Conservation (phyloP, 1,284 basidiomycete genomes). For the Mycena sp. region DNA sequence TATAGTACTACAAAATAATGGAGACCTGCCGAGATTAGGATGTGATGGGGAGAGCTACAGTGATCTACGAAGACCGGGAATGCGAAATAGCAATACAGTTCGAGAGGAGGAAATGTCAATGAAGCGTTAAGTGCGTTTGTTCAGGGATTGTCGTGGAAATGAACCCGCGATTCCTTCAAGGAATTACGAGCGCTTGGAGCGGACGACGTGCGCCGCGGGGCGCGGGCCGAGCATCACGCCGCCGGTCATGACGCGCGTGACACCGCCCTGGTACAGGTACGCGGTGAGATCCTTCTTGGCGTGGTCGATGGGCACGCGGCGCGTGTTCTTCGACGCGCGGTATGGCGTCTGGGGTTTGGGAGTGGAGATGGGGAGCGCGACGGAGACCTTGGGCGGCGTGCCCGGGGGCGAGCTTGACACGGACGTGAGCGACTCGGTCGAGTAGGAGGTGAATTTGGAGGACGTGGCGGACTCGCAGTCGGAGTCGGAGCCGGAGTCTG, state of each 20-base stretch:
- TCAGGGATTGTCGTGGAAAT: too few relatives aligned
- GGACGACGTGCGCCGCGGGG: slow-evolving; percentile 2
- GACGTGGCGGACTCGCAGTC: slow-evolving; percentile 11
- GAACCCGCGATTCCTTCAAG: too few relatives aligned
- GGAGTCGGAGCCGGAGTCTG: neutral
- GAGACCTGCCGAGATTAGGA: too few relatives aligned
- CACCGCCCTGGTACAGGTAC: slow-evolving; percentile 26
- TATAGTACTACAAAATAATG: too few relatives aligned
- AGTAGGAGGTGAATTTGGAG: slow-evolving; percentile 16
- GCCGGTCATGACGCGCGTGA: slow-evolving; percentile 24
- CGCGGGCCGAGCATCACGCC: slow-evolving; percentile 26
- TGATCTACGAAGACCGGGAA: too few relatives aligned
- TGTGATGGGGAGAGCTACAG: too few relatives aligned
- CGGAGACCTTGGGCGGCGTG: neutral
- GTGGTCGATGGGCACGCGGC: neutral
- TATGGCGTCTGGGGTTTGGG: neutral
- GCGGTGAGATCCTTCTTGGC: slow-evolving; percentile 15
- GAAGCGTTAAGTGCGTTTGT: too few relatives aligned
- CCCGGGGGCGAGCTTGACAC: slow-evolving; percentile 3
- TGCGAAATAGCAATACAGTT: too few relatives aligned
- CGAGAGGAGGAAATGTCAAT: too few relatives aligned
- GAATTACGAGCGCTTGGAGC: slow-evolving; percentile 2
- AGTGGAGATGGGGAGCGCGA: neutral
- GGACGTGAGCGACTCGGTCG: neutral
- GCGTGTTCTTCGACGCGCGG: neutral